These are phyloP conservation scores for Glaciozyma martinii DNA, from an alignment of 768 basidiomycete genomes.

Conservation along the genomic window DNA sequence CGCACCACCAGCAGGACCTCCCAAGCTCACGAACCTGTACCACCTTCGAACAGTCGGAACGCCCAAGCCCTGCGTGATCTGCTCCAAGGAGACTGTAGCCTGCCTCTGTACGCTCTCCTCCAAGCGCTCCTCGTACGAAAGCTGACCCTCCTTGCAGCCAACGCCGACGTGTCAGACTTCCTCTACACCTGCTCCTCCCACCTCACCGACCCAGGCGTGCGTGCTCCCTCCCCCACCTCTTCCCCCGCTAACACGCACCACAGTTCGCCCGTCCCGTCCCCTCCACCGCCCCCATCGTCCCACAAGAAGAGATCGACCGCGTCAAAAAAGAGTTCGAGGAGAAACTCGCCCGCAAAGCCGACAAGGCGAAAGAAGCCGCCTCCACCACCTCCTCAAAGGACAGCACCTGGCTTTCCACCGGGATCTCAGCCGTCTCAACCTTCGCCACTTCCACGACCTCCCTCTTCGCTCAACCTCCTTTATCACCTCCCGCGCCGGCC, in stretches of 20 bases:
- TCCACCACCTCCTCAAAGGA: too few species aligned
- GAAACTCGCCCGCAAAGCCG: constrained; percentile 34
- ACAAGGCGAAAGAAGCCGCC: background rate
- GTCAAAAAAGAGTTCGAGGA: constrained; percentile 38
- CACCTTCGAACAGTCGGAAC: constrained; percentile 10
- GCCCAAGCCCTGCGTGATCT: constrained; percentile 17
- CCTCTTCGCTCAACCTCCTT: constrained; percentile 16
- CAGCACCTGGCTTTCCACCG: constrained; percentile 10
- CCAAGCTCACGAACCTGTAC: constrained; percentile 22
- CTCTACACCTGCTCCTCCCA: constrained; percentile 76
- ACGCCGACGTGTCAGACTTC: constrained; percentile 72
- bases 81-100: constrained; percentile 13
- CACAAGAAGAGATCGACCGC: constrained; percentile 32
- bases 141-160: constrained; percentile 45
- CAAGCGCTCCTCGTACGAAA: background rate
- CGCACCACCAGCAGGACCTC: constrained; percentile 3
- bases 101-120: constrained; percentile 8
- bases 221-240: constrained; percentile 46
- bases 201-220: constrained; percentile 69
- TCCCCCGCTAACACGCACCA: constrained; percentile 19
- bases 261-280: constrained; percentile 44
- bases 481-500: background rate
- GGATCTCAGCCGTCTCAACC: constrained; percentile 14
- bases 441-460: constrained; percentile 7
- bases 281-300: constrained; percentile 7